A percentile compares a stretch with the other conserved stretches of the same genome.
These are phyloP conservation scores for Pichia sp. DNA, from an alignment of 1,139 yeast genomes.

Conservation along the genomic window DNA sequence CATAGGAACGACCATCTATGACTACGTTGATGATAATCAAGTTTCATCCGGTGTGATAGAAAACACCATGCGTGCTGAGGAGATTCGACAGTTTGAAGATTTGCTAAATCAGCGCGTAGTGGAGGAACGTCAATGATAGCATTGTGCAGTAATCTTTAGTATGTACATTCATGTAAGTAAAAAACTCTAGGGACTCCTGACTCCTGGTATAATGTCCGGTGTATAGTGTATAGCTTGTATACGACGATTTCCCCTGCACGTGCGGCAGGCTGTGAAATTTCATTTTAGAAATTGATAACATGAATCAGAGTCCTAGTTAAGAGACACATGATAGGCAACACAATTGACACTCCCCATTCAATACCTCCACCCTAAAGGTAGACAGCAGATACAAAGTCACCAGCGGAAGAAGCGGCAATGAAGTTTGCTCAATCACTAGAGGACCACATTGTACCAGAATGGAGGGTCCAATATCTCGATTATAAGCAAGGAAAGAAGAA, in stretches of 20 bases:
- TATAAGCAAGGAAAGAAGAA: conserved; percentile 62
- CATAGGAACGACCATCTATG: conserved; percentile 32
- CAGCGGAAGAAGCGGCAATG: conserved; percentile 34
- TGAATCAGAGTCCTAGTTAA: too few relatives aligned
- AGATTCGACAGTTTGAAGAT: conserved; percentile 19
- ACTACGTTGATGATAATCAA: conserved; percentile 32
- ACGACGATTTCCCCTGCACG: too few relatives aligned
- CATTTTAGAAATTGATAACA: too few relatives aligned
- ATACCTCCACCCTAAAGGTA: too few relatives aligned
- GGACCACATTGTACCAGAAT: conserved; percentile 70
- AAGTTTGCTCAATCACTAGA: conserved; percentile 55
- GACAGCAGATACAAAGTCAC: too few relatives aligned
- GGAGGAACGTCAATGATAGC: too few relatives aligned
- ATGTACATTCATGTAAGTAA: too few relatives aligned
- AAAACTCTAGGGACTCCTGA: too few relatives aligned
- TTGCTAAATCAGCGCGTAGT: conserved; percentile 17
- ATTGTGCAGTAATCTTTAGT: too few relatives aligned
- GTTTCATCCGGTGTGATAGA: conserved; percentile 24
- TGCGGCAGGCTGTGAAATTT: too few relatives aligned
- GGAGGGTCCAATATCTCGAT: conserved; percentile 76
- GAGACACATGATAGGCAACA: background rate
- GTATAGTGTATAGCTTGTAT: too few relatives aligned
- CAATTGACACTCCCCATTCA: background rate
- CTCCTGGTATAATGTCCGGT: too few relatives aligned
- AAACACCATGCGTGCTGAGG: conserved; percentile 19